Evolutionary conservation across 2,329 filamentous ascomycete species (phyloP).

Genomic region (Fusarium oligoseptatum): DNA sequence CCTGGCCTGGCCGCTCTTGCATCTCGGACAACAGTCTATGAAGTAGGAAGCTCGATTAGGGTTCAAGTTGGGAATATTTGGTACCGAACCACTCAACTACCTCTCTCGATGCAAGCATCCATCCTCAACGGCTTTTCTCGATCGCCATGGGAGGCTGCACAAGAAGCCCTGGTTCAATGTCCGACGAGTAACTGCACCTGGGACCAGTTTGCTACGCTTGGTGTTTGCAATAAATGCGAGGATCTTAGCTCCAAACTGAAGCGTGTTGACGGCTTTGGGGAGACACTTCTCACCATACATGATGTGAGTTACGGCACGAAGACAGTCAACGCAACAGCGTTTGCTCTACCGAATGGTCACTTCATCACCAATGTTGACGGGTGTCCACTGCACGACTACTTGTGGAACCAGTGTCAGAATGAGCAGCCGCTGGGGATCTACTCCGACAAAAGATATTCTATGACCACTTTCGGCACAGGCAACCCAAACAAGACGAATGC

Average conservation of each 20-base stretch:
- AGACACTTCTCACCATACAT: background rate
- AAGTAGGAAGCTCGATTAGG: background rate
- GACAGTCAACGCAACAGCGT: background rate
- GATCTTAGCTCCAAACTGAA: conserved; percentile 31
- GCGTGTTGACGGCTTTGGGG: conserved; percentile 1
- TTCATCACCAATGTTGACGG: conserved; percentile 16
- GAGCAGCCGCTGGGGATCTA: background rate
- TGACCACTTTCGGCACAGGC: conserved; percentile 27
- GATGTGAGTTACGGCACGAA: background rate
- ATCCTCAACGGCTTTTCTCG: conserved; percentile 26
- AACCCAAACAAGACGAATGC: conserved; percentile 25
- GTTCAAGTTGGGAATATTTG: background rate
- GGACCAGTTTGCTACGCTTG: conserved; percentile 37
- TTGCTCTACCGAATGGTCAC: conserved; percentile 13
- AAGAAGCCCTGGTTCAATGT: conserved; percentile 24
- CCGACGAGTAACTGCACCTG: conserved; percentile 39
- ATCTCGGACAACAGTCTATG: conserved; percentile 6
- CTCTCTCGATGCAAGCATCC: conserved; percentile 14
- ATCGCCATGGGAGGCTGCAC: conserved; percentile 3
- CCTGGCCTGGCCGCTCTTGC: background rate
- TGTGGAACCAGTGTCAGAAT: background rate
- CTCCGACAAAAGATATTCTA: conserved; percentile 5
- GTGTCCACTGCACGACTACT: conserved; percentile 3
- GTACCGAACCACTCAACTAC: background rate
- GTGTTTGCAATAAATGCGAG: conserved; percentile 38